These are phyloP conservation scores for Aspergillus ochraceus DNA, from an alignment of 2,329 filamentous ascomycete genomes.

Conservation along the genomic window DNA sequence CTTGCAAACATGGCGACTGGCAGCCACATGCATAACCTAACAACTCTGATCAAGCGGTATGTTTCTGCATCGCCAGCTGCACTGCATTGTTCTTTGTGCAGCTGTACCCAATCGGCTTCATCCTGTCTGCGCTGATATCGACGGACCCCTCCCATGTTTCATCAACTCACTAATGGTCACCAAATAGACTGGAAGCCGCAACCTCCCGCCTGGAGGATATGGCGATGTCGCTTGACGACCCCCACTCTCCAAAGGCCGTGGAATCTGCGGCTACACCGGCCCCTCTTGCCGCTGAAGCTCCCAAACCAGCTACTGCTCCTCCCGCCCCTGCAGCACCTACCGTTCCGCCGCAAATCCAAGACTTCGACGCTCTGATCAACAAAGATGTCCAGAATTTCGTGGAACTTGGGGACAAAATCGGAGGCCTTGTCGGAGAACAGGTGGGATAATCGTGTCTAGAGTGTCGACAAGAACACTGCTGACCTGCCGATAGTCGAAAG, in stretches of 20 bases:
- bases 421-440: slow-evolving; percentile 77
- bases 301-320: slow-evolving; percentile 42
- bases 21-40: slow-evolving; percentile 92
- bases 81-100: not conserved
- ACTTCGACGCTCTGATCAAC: slow-evolving; percentile 79
- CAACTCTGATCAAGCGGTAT: slow-evolving; percentile 97
- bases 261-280: slow-evolving; percentile 23
- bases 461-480: slow-evolving; percentile 4
- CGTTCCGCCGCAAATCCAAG: slow-evolving; percentile 76
- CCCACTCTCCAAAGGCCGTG: slow-evolving; percentile 45
- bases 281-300: slow-evolving; percentile 24
- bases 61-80: slow-evolving; percentile 27
- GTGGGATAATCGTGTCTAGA: slow-evolving; percentile 44
- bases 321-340: slow-evolving; percentile 56
- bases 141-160: not conserved
- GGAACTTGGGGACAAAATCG: slow-evolving; percentile 73
- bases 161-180: slow-evolving; percentile 30
- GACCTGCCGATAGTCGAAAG: slow-evolving; percentile 47
- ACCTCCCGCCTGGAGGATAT: slow-evolving; percentile 97
- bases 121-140: not conserved
- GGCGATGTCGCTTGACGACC: slow-evolving; percentile 66
- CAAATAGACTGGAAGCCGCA: slow-evolving; percentile 85
- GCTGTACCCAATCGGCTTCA: not conserved
- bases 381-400: slow-evolving; percentile 76
- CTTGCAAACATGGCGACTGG: slow-evolving; percentile 60